phyloP scores from a whole-genome alignment of 768 basidiomycete genomes.

The Piloderma croceum region DNA sequence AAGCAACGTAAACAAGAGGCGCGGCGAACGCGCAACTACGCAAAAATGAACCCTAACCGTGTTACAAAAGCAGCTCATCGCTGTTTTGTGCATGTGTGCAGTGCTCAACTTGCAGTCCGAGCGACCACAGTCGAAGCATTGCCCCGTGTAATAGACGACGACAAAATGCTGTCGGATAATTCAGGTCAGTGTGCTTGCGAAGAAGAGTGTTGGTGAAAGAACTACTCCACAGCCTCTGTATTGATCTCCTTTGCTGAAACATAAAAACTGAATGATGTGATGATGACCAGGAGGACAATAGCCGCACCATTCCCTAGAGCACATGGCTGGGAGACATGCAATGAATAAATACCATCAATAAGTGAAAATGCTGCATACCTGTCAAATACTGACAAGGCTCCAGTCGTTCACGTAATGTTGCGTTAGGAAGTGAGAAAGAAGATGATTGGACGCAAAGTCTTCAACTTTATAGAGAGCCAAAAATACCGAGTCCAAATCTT shows the following conservation, averaged over 20 bases:
- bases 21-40: slow-evolving; percentile 12
- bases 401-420: too few species aligned
- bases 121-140: slow-evolving; percentile 48
- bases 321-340: slow-evolving; percentile 35
- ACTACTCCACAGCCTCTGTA: slow-evolving; percentile 39
- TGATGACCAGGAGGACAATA: slow-evolving; percentile 11
- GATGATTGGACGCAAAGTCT: too few species aligned
- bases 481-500: too few species aligned
- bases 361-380: too few species aligned
- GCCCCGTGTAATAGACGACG: slow-evolving; percentile 56
- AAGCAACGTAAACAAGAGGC: neutral
- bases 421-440: too few species aligned
- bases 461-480: too few species aligned
- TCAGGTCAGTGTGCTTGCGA: slow-evolving; percentile 2
- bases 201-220: slow-evolving; percentile 3
- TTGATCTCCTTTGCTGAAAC: slow-evolving; percentile 33
- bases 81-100: slow-evolving; percentile 54
- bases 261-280: slow-evolving; percentile 8
- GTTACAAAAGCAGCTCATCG: slow-evolving; percentile 55
- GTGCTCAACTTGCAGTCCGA: slow-evolving; percentile 48
- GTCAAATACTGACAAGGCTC: too few species aligned
- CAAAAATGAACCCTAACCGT: too few species aligned
- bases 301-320: slow-evolving; percentile 51
- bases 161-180: slow-evolving; percentile 56
- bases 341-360: too few species aligned